Evolutionary conservation across 176 grass and related monocot genomes (phyloP).

Genomic region (Bonia amplexicaulis): DNA sequence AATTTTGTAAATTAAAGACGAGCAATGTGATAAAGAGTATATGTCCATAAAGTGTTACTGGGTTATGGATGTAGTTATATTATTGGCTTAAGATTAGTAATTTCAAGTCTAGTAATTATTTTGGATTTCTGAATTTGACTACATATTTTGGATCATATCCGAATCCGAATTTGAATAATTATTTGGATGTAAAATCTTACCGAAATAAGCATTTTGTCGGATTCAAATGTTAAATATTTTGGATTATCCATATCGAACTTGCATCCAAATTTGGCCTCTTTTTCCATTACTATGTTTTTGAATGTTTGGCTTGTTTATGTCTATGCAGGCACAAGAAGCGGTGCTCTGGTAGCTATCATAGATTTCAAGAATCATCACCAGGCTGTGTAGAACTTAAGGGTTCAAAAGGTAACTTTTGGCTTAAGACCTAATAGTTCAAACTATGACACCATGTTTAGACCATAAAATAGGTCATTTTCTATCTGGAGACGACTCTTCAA

Average conservation of each 20-base stretch:
- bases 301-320: slow-evolving; percentile 29
- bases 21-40: background rate
- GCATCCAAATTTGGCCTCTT: background rate
- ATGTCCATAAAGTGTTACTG: background rate
- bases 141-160: background rate
- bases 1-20: background rate
- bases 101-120: background rate
- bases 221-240: background rate
- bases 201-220: background rate
- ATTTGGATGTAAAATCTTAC: slow-evolving; percentile 19
- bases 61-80: background rate
- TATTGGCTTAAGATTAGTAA: background rate
- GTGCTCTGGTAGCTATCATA: slow-evolving; percentile 39
- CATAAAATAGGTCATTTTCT: background rate
- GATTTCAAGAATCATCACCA: slow-evolving; percentile 32
- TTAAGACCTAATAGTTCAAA: slow-evolving; percentile 3
- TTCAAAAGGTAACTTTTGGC: slow-evolving; percentile 43
- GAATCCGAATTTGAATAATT: background rate
- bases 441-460: background rate
- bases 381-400: background rate
- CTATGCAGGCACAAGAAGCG: slow-evolving; percentile 50
- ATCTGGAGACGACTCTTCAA: slow-evolving; percentile 18
- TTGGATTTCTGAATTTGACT: background rate
- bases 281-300: background rate
- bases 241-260: background rate